Percentiles rank a stretch among this genome's conserved stretches.
phyloP scores from a whole-genome alignment of 2,329 filamentous ascomycete species.

The Byssochlamys sp. region DNA sequence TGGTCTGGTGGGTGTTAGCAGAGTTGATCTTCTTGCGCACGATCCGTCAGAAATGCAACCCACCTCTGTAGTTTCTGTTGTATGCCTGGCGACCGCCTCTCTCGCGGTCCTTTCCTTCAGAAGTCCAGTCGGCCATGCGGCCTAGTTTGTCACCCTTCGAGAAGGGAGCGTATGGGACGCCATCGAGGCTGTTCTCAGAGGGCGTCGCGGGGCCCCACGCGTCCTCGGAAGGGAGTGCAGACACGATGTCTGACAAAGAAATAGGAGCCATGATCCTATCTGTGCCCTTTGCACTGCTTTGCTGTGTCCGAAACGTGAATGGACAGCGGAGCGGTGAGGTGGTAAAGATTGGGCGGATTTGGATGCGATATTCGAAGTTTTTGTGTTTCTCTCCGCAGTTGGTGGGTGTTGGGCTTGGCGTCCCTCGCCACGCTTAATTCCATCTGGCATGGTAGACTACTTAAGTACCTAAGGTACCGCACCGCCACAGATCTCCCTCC shows the following conservation, averaged over 20 bases:
- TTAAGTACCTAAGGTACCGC: not conserved
- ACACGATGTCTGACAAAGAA: constrained; percentile 57
- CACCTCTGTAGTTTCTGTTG: constrained; percentile 87
- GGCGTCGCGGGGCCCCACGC: constrained; percentile 81
- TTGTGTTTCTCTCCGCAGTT: not conserved
- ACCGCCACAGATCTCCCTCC: not conserved
- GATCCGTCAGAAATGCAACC: constrained; percentile 10
- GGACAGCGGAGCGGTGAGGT: not conserved
- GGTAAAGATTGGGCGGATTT: not conserved
- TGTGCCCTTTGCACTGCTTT: not conserved
- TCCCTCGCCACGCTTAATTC: not conserved
- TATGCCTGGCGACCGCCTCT: constrained; percentile 78
- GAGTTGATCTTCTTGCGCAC: constrained; percentile 3
- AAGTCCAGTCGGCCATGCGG: constrained; percentile 97
- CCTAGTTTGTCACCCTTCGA: constrained; percentile 98
- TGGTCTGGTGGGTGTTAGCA: constrained; percentile 54
- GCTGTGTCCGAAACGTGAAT: not conserved
- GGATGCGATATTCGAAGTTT: not conserved
- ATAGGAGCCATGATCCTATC: constrained; percentile 39
- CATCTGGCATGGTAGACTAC: no score
- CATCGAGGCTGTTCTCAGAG: constrained; percentile 78
- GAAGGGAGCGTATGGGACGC: constrained; percentile 94
- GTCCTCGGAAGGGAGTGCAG: constrained; percentile 62
- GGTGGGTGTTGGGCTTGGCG: not conserved
- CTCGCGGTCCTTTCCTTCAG: constrained; percentile 66